Conservation (phyloP, 2,329 filamentous ascomycete species). For the Davidsoniella virescens region DNA sequence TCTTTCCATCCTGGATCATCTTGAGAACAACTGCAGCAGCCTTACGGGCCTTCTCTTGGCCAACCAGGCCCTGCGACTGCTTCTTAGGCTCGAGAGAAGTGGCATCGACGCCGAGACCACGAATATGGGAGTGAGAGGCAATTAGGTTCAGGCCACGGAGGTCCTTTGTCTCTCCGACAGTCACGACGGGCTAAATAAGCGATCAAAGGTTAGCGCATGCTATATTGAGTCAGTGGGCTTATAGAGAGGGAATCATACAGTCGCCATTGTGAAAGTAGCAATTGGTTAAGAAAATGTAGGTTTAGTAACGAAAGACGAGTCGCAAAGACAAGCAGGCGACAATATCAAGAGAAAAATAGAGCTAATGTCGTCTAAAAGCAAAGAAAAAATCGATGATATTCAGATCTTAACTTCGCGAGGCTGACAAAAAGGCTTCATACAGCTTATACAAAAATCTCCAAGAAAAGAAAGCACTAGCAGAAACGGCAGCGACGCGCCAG, state of each 20-base stretch:
- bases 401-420: constrained; percentile 18
- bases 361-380: background rate
- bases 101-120: constrained; percentile 81
- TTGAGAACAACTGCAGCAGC: constrained; percentile 90
- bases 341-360: background rate
- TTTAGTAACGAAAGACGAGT: background rate
- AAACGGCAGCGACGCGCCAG: constrained; percentile 3
- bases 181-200: constrained; percentile 40
- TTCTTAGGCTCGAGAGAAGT: constrained; percentile 77
- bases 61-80: constrained; percentile 82
- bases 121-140: constrained; percentile 94
- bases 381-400: background rate
- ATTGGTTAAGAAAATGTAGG: background rate
- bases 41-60: constrained; percentile 91
- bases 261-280: constrained; percentile 29
- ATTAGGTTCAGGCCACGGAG: constrained; percentile 93
- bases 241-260: constrained; percentile 26
- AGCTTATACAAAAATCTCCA: constrained; percentile 4
- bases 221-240: too few species aligned
- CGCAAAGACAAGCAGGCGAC: background rate
- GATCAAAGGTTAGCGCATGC: constrained; percentile 9
- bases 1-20: constrained; percentile 99
- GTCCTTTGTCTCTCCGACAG: constrained; percentile 89
- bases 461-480: background rate
- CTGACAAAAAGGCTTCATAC: constrained; percentile 5